Conservation (phyloP, 2,329 filamentous ascomycete genomes). For the Magnaporthiopsis rhizophila region DNA sequence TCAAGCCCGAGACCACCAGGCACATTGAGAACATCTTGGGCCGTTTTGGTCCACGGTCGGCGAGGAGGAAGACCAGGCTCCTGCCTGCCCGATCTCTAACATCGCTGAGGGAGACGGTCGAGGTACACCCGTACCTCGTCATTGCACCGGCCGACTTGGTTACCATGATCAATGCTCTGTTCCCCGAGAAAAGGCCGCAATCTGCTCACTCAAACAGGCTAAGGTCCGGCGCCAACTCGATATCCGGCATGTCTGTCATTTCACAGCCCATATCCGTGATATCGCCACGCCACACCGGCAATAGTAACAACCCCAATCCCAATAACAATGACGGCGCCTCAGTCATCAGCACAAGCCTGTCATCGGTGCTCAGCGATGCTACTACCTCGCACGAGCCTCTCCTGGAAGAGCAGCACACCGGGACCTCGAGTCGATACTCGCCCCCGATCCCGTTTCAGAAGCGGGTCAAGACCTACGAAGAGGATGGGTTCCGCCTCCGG, state of each 20-base stretch:
- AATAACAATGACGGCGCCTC: constrained; percentile 57
- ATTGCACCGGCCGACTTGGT: constrained; percentile 72
- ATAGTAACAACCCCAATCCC: not conserved
- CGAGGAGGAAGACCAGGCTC: constrained; percentile 47
- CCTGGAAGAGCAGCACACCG: constrained; percentile 45
- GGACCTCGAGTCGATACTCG: constrained; percentile 43
- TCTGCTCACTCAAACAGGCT: constrained; percentile 55
- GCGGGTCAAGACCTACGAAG: constrained; percentile 46
- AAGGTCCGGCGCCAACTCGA: constrained; percentile 59
- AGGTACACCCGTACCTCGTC: constrained; percentile 73
- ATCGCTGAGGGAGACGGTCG: constrained; percentile 65
- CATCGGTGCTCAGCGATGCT: constrained; percentile 62
- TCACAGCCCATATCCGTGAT: constrained; percentile 61
- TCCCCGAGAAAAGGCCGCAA: constrained; percentile 62
- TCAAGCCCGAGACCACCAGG: constrained; percentile 48
- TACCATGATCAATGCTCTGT: constrained; percentile 75
- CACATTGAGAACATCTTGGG: constrained; percentile 66
- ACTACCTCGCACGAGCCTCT: constrained; percentile 58
- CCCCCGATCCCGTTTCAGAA: constrained; percentile 41
- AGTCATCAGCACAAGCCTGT: constrained; percentile 63
- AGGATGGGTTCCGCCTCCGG: constrained; percentile 58
- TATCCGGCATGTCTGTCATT: constrained; percentile 58
- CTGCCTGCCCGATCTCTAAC: constrained; percentile 65
- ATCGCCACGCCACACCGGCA: constrained; percentile 29
- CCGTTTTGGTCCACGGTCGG: constrained; percentile 49